phyloP scores from a whole-genome alignment of 1,139 yeast genomes.

The Blastobotrys ciferrii region DNA sequence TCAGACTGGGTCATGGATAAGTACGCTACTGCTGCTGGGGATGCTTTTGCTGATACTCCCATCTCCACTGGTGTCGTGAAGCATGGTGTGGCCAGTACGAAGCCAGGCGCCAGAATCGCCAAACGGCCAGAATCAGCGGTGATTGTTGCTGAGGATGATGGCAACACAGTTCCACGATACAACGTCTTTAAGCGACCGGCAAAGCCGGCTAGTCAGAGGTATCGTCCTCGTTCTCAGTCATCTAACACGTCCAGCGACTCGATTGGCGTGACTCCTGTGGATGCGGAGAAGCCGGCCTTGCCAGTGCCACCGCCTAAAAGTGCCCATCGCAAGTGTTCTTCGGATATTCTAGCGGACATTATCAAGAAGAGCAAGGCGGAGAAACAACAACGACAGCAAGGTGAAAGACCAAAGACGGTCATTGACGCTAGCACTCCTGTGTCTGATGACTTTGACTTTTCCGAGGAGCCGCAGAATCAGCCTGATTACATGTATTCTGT shows the following conservation, averaged over 20 bases:
- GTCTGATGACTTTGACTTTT: conserved; percentile 4
- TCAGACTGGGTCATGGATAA: conserved; percentile 30
- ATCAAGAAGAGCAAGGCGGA: neutral
- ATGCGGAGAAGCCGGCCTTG: conserved; percentile 4
- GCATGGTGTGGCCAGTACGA: conserved; percentile 8
- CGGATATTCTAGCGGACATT: conserved; percentile 3
- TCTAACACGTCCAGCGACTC: conserved; percentile 6
- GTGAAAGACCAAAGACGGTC: neutral
- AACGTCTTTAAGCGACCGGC: conserved; percentile 3
- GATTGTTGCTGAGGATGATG: conserved; percentile 5
- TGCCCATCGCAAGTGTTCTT: conserved; percentile 1
- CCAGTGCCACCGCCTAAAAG: neutral
- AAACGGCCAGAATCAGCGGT: conserved; percentile 14
- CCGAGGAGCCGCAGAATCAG: neutral
- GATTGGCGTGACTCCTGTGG: conserved; percentile 5
- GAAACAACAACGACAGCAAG: neutral
- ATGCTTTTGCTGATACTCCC: neutral
- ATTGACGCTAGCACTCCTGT: neutral
- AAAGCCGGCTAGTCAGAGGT: conserved; percentile 1
- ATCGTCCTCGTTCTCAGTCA: neutral
- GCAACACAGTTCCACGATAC: neutral
- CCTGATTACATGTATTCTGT: conserved; percentile 1
- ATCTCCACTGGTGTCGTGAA: conserved; percentile 12
- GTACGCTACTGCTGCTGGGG: neutral
- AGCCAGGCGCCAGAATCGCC: conserved; percentile 1